A percentile compares a stretch with the other conserved stretches of the same genome.
phyloP scores from a whole-genome alignment of 2,329 filamentous ascomycete genomes.

The Proliferodiscus dingleyae region DNA sequence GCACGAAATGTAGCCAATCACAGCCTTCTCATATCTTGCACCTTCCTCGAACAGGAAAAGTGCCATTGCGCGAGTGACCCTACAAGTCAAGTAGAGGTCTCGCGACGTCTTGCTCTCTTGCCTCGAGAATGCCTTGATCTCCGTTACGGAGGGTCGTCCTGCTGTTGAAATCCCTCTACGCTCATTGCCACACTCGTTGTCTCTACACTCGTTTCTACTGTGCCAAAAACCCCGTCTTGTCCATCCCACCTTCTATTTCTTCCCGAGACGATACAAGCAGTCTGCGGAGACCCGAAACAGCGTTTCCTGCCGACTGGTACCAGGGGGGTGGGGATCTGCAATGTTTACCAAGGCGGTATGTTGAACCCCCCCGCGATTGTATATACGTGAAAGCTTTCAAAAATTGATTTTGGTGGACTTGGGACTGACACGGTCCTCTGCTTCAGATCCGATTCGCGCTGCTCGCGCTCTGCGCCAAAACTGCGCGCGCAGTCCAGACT shows the following conservation, averaged over 20 bases:
- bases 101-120: neutral
- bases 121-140: neutral
- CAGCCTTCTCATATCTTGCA: too few relatives aligned
- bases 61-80: neutral
- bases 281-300: neutral
- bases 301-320: neutral
- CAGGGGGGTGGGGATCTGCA: neutral
- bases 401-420: too few relatives aligned
- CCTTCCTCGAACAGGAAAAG: neutral
- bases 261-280: neutral
- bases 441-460: conserved; percentile 16
- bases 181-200: neutral
- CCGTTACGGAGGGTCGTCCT: neutral
- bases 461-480: conserved; percentile 28
- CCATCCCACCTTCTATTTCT: neutral
- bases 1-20: too few relatives aligned
- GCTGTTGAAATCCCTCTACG: neutral
- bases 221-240: neutral
- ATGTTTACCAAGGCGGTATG: neutral
- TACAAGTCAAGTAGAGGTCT: too few relatives aligned
- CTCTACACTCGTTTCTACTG: neutral
- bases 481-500: conserved; percentile 51
- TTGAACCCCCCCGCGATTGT: neutral
- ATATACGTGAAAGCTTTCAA: too few relatives aligned
- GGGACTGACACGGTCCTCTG: neutral